phyloP scores from a whole-genome alignment of 305 asterid species.

The Fraxinus baroniana region DNA sequence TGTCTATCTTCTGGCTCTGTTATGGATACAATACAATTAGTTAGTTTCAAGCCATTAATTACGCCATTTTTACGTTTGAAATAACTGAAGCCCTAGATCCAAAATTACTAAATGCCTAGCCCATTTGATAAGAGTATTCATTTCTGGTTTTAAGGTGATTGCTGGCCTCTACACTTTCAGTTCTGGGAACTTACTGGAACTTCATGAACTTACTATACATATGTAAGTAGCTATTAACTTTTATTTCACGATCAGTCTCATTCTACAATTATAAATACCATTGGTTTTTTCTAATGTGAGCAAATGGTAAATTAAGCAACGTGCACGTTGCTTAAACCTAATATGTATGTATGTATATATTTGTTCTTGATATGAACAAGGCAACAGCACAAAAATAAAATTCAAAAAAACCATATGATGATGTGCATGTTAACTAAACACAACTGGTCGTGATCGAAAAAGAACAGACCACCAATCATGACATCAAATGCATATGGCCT shows the following conservation, averaged over 20 bases:
- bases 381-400: too few relatives aligned
- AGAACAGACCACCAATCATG: not conserved
- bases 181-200: constrained; percentile 66
- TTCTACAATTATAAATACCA: too few relatives aligned
- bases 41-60: constrained; percentile 18
- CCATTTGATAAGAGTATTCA: not conserved
- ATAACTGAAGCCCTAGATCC: not conserved
- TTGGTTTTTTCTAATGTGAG: too few relatives aligned
- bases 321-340: too few relatives aligned
- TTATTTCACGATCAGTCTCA: too few relatives aligned
- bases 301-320: too few relatives aligned
- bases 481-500: not conserved
- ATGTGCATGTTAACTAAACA: not conserved
- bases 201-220: constrained; percentile 70
- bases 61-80: not conserved
- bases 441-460: not conserved
- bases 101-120: not conserved
- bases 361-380: too few relatives aligned
- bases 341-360: too few relatives aligned
- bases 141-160: constrained; percentile 50
- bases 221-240: constrained; percentile 47
- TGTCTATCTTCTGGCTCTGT: constrained; percentile 31
- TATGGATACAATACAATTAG: not conserved
- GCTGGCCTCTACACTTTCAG: constrained; percentile 66
- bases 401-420: too few relatives aligned